These are phyloP conservation scores for Alternaria viburni DNA, from an alignment of 2,329 filamentous ascomycete genomes.

Conservation along the genomic window DNA sequence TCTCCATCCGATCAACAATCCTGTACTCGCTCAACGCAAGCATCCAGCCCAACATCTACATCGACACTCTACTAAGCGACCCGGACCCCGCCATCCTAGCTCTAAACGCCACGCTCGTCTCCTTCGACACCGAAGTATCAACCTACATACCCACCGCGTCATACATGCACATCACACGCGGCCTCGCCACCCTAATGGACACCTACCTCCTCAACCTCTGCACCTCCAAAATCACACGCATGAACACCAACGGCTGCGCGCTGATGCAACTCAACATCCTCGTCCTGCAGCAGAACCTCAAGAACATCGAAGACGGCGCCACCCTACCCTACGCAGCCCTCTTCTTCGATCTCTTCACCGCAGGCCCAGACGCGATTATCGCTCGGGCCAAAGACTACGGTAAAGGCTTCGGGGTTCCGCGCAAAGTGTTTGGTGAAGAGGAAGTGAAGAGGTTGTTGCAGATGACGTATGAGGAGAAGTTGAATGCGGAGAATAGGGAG, in stretches of 20 bases:
- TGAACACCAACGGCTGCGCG: constrained; percentile 84
- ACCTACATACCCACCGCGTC: constrained; percentile 75
- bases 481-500: constrained; percentile 71
- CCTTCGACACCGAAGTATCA: constrained; percentile 82
- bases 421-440: constrained; percentile 44
- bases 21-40: constrained; percentile 75
- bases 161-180: constrained; percentile 72
- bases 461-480: constrained; percentile 53
- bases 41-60: constrained; percentile 46
- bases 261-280: constrained; percentile 93
- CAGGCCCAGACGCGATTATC: constrained; percentile 70
- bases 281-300: constrained; percentile 94
- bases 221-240: constrained; percentile 74
- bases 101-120: constrained; percentile 83
- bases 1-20: constrained; percentile 86
- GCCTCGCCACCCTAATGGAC: constrained; percentile 80
- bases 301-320: constrained; percentile 81
- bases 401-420: constrained; percentile 30
- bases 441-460: constrained; percentile 52
- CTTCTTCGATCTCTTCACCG: constrained; percentile 73
- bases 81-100: constrained; percentile 81
- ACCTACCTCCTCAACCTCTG: constrained; percentile 70
- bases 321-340: constrained; percentile 67
- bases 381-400: constrained; percentile 62
- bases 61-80: constrained; percentile 74